Evolutionary conservation across 2,329 filamentous ascomycete species (phyloP).

Genomic region (Xylariales sp.): DNA sequence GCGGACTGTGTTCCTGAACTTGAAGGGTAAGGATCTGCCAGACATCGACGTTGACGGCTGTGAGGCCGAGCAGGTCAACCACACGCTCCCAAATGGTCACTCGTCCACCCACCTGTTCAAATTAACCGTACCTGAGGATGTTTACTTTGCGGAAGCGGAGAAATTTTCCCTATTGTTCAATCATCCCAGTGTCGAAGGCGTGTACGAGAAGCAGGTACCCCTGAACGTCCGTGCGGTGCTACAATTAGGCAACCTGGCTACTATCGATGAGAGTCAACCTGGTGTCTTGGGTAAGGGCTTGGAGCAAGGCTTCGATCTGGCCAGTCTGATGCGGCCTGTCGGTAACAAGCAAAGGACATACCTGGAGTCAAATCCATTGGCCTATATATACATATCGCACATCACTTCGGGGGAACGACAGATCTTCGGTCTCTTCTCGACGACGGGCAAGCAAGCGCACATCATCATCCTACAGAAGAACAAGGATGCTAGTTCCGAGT

Average conservation of each 20-base stretch:
- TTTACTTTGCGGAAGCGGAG: constrained; percentile 78
- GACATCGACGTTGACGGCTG: constrained; percentile 84
- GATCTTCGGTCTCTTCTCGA: constrained; percentile 91
- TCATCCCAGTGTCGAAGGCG: constrained; percentile 90
- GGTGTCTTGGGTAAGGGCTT: constrained; percentile 90
- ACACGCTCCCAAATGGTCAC: constrained; percentile 92
- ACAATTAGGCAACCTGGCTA: constrained; percentile 84
- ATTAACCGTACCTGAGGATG: constrained; percentile 81
- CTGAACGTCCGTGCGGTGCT: constrained; percentile 82
- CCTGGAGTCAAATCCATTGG: constrained; percentile 67
- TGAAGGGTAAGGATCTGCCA: constrained; percentile 82
- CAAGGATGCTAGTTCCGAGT: constrained; percentile 70
- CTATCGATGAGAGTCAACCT: constrained; percentile 84
- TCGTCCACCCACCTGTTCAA: constrained; percentile 92
- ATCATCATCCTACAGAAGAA: constrained; percentile 83
- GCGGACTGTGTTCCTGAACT: constrained; percentile 83
- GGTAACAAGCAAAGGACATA: constrained; percentile 65
- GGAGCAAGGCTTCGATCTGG: constrained; percentile 88
- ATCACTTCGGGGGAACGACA: constrained; percentile 86
- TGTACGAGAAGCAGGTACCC: constrained; percentile 92
- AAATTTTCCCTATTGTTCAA: constrained; percentile 82
- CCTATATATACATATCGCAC: constrained; percentile 90
- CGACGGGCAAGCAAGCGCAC: constrained; percentile 71
- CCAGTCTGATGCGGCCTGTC: constrained; percentile 65
- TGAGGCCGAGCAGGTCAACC: constrained; percentile 85